Percentiles rank a stretch among this genome's conserved stretches.
These are phyloP conservation scores for Daldinia vernicosa DNA, from an alignment of 495 filamentous ascomycete genomes.

Conservation along the genomic window DNA sequence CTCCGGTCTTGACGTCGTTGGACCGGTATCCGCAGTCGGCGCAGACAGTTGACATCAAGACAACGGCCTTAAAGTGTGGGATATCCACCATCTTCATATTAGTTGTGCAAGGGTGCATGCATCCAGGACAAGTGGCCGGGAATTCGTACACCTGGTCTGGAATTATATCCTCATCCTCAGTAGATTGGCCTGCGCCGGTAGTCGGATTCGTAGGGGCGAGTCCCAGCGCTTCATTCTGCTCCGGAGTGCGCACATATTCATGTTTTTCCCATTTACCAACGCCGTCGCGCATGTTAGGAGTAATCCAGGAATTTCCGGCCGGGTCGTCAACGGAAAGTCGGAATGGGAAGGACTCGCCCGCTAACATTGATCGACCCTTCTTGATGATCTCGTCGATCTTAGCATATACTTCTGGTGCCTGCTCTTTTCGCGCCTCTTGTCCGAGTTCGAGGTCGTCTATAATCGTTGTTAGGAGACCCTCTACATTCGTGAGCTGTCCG, in stretches of 20 bases:
- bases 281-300: slow-evolving; percentile 77
- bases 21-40: slow-evolving; percentile 91
- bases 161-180: slow-evolving; percentile 78
- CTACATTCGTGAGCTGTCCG: slow-evolving; percentile 89
- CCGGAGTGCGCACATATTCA: slow-evolving; percentile 81
- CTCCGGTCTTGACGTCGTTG: slow-evolving; percentile 96
- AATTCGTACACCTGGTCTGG: slow-evolving; percentile 91
- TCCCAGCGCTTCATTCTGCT: slow-evolving; percentile 85
- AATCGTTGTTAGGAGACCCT: slow-evolving; percentile 82
- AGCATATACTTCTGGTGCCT: slow-evolving; percentile 75
- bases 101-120: slow-evolving; percentile 79
- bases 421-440: slow-evolving; percentile 76
- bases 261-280: slow-evolving; percentile 82
- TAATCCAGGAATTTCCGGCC: slow-evolving; percentile 97
- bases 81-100: slow-evolving; percentile 98
- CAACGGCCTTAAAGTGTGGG: slow-evolving; percentile 94
- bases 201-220: slow-evolving; percentile 57
- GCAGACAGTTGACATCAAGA: slow-evolving; percentile 89
- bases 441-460: slow-evolving; percentile 77
- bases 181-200: slow-evolving; percentile 41
- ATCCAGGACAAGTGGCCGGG: slow-evolving; percentile 90
- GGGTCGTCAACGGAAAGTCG: slow-evolving; percentile 85
- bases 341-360: slow-evolving; percentile 83
- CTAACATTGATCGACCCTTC: slow-evolving; percentile 75
- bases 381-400: slow-evolving; percentile 78